Conservation (phyloP, 192 early-diverging fungal species). For the Rhizophagus prolifer region DNA sequence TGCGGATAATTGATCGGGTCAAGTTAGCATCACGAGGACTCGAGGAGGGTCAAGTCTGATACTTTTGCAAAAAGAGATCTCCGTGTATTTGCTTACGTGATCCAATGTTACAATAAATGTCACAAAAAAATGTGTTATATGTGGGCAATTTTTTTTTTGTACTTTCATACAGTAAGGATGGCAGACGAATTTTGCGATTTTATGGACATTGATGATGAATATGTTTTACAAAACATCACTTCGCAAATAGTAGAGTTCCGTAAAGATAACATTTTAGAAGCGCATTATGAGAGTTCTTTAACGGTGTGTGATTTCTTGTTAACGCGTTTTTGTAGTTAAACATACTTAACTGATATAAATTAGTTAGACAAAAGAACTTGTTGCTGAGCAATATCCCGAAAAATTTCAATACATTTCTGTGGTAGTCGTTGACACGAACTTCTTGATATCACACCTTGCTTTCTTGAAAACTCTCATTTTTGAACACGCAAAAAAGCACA, state of each 20-base stretch:
- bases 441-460: slow-evolving; percentile 53
- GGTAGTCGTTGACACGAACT: slow-evolving; percentile 57
- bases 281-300: neutral
- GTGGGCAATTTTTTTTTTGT: no score
- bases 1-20: no score
- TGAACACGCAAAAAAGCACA: slow-evolving; percentile 16
- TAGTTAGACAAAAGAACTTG: neutral
- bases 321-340: neutral
- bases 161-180: neutral
- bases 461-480: slow-evolving; percentile 43
- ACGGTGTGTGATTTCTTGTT: neutral
- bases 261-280: neutral
- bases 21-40: no score
- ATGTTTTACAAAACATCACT: slow-evolving; percentile 19
- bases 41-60: no score
- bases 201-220: slow-evolving; percentile 33
- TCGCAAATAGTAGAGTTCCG: slow-evolving; percentile 26
- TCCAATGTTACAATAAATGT: no score
- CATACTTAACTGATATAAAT: neutral
- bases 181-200: neutral
- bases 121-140: no score
- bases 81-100: no score
- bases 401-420: neutral
- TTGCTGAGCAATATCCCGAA: neutral
- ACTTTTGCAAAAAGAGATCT: no score